These are phyloP conservation scores for Rhynchosporium agropyri DNA, from an alignment of 2,329 filamentous ascomycete genomes.

Conservation along the genomic window DNA sequence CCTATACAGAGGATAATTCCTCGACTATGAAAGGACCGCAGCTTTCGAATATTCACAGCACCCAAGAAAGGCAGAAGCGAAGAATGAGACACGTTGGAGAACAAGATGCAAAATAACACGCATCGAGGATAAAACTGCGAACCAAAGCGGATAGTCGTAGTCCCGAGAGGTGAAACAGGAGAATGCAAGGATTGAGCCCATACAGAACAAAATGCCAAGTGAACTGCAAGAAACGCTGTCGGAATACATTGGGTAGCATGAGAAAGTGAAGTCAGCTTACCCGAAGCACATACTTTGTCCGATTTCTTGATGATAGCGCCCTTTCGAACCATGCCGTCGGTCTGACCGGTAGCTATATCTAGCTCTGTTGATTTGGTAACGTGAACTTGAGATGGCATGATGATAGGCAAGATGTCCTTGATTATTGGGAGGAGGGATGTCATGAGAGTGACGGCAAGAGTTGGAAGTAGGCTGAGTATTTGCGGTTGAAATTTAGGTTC, in stretches of 20 bases:
- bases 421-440: slow-evolving; percentile 57
- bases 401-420: slow-evolving; percentile 61
- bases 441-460: slow-evolving; percentile 44
- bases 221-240: too few species aligned
- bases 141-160: too few species aligned
- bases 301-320: slow-evolving; percentile 66
- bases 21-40: too few species aligned
- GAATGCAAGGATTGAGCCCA: too few species aligned
- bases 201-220: too few species aligned
- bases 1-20: too few species aligned
- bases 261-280: slow-evolving; percentile 46
- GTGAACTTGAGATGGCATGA: slow-evolving; percentile 59
- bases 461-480: neutral
- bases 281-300: slow-evolving; percentile 67
- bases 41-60: neutral
- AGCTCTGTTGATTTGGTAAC: slow-evolving; percentile 54
- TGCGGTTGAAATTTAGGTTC: too few species aligned
- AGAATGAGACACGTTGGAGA: neutral
- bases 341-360: slow-evolving; percentile 49
- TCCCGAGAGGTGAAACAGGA: too few species aligned
- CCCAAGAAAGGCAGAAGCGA: neutral
- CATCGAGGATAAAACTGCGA: neutral
- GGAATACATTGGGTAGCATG: too few species aligned
- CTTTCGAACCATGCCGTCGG: slow-evolving; percentile 52
- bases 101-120: neutral